These are phyloP conservation scores for Pestalotiopsis sp. DNA, from an alignment of 2,329 filamentous ascomycete species.

Conservation along the genomic window DNA sequence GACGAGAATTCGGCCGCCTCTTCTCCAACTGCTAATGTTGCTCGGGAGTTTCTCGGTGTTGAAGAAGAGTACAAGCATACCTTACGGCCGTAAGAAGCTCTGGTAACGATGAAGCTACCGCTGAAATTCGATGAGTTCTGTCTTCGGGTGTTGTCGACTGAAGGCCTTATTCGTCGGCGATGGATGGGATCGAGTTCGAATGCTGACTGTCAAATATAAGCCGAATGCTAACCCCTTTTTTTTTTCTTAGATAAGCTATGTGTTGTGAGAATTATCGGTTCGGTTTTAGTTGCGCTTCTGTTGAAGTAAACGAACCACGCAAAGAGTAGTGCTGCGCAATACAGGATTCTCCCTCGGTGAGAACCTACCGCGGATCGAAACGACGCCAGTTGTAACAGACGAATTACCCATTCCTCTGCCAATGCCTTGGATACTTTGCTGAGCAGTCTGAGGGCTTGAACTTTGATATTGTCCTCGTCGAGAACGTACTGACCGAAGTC, in stretches of 20 bases:
- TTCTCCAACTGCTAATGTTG: slow-evolving; percentile 34
- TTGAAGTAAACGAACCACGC: not conserved
- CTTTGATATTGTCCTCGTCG: slow-evolving; percentile 39
- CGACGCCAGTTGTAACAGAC: slow-evolving; percentile 50
- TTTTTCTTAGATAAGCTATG: not conserved
- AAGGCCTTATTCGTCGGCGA: slow-evolving; percentile 51
- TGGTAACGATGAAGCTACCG: slow-evolving; percentile 50
- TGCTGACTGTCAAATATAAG: slow-evolving; percentile 50
- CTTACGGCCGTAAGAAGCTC: slow-evolving; percentile 53
- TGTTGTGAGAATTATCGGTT: not conserved
- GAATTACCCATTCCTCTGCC: slow-evolving; percentile 26
- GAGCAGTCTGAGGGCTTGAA: slow-evolving; percentile 48
- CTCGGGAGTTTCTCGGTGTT: slow-evolving; percentile 41
- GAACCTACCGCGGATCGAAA: slow-evolving; percentile 43
- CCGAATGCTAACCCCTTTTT: slow-evolving; percentile 43
- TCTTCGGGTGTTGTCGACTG: slow-evolving; percentile 41
- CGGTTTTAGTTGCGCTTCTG: not conserved
- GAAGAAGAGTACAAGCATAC: slow-evolving; percentile 49
- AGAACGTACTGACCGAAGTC: slow-evolving; percentile 53
- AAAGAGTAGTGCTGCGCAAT: not conserved
- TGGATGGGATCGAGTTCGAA: slow-evolving; percentile 52
- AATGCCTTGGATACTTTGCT: slow-evolving; percentile 37
- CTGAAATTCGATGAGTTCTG: slow-evolving; percentile 45
- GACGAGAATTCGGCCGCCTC: slow-evolving; percentile 37
- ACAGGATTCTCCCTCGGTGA: too few relatives aligned